Percentiles rank a stretch among this genome's conserved stretches.
Conservation (phyloP, 2,329 filamentous ascomycete species). For the Fusarium pseudoanthophilum region DNA sequence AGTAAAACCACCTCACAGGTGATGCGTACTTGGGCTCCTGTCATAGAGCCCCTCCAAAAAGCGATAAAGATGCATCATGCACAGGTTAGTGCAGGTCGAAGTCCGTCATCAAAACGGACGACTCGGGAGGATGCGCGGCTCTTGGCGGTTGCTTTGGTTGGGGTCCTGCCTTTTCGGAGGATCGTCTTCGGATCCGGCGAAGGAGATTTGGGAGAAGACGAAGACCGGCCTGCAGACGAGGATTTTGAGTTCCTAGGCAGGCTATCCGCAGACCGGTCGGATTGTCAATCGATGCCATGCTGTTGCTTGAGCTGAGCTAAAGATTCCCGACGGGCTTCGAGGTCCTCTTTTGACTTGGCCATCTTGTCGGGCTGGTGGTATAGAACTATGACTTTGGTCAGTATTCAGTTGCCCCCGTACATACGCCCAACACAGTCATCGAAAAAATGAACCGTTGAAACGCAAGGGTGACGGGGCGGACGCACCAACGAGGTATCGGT, state of each 20-base stretch:
- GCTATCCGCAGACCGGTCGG: conserved; percentile 73
- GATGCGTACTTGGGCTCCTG: conserved; percentile 30
- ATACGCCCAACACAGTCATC: conserved; percentile 1
- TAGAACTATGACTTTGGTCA: conserved; percentile 57
- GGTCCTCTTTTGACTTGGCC: conserved; percentile 88
- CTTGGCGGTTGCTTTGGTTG: conserved; percentile 49
- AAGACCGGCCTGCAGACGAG: conserved; percentile 71
- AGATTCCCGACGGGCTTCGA: conserved; percentile 93
- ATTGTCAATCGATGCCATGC: conserved; percentile 98
- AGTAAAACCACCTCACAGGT: conserved; percentile 38
- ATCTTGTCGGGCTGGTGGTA: conserved; percentile 75
- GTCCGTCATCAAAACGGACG: conserved; percentile 56
- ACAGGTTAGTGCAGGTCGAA: conserved; percentile 52
- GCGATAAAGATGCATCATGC: conserved; percentile 49
- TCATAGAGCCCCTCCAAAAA: conserved; percentile 33
- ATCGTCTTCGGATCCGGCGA: conserved; percentile 57
- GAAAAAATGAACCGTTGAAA: background rate
- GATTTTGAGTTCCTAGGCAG: conserved; percentile 55
- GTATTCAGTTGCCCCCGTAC: conserved; percentile 6
- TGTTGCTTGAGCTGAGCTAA: conserved; percentile 98
- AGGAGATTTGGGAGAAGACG: conserved; percentile 55
- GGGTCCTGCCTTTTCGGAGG: conserved; percentile 56
- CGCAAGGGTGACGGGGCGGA: conserved; percentile 40
- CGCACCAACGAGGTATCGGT: conserved; percentile 96
- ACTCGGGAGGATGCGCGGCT: conserved; percentile 53